These are phyloP conservation scores for Tinospora cordifolia DNA, from an alignment of 164 flowering plant species.

Conservation along the genomic window DNA sequence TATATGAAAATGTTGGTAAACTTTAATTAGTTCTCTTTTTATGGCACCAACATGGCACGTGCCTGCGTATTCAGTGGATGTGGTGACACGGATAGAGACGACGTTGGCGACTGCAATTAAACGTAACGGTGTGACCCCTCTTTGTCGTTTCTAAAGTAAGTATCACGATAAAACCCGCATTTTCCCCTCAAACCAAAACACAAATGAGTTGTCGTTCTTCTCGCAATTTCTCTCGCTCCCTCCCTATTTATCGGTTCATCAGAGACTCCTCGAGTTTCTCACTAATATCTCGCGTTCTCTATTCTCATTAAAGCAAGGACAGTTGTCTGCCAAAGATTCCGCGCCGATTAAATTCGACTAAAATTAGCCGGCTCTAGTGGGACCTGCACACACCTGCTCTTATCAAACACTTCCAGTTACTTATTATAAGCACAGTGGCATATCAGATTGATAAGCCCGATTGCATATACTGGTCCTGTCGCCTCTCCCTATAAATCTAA, in stretches of 20 bases:
- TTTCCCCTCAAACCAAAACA: too few relatives aligned
- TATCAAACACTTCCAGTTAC: background rate
- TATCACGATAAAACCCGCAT: background rate
- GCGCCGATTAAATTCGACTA: conserved; percentile 18
- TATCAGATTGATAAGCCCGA: background rate
- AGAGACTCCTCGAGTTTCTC: background rate
- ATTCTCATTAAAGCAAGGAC: conserved; percentile 1
- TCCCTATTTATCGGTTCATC: too few relatives aligned
- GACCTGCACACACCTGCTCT: background rate
- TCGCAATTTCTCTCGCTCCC: background rate
- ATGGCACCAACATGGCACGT: background rate
- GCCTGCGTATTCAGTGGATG: background rate
- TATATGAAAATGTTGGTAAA: background rate
- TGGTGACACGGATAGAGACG: background rate
- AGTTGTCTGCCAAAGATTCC: conserved; percentile 23
- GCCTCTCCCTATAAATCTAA: conserved; percentile 16
- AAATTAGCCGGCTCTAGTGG: conserved; percentile 22
- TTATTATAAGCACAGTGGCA: background rate
- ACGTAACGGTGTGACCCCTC: background rate
- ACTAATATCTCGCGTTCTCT: conserved; percentile 1
- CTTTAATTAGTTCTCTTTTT: background rate
- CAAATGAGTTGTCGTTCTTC: background rate
- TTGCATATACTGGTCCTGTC: background rate
- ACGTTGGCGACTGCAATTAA: background rate
- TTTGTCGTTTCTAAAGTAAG: background rate